These are phyloP conservation scores for Ocimum tenuiflorum DNA, from an alignment of 257 asterid genomes.

Conservation along the genomic window DNA sequence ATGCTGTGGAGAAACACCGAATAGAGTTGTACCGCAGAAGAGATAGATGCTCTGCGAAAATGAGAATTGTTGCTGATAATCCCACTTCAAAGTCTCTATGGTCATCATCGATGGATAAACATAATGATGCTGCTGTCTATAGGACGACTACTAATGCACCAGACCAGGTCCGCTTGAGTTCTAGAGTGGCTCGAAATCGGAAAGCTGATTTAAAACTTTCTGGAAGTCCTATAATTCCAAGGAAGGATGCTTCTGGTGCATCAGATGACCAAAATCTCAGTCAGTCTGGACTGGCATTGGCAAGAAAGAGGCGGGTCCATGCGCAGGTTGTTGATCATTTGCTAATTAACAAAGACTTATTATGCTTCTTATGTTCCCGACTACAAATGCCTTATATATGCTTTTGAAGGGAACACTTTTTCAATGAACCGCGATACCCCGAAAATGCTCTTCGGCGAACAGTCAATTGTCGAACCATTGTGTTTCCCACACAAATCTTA, in stretches of 20 bases:
- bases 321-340: constrained; percentile 56
- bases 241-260: constrained; percentile 44
- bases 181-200: constrained; percentile 31
- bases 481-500: not conserved
- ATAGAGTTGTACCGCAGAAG: constrained; percentile 58
- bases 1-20: constrained; percentile 71
- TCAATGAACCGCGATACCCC: not conserved
- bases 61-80: constrained; percentile 43
- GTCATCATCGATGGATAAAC: constrained; percentile 44
- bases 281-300: constrained; percentile 51
- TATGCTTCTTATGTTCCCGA: not conserved
- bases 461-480: not conserved
- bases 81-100: constrained; percentile 35
- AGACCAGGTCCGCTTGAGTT: constrained; percentile 34
- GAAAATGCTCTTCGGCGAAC: not conserved
- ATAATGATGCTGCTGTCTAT: constrained; percentile 25
- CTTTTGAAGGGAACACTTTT: not conserved
- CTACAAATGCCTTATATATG: not conserved
- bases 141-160: constrained; percentile 34
- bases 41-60: constrained; percentile 53
- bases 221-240: constrained; percentile 31
- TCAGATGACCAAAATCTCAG: constrained; percentile 45
- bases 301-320: constrained; percentile 67
- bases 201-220: constrained; percentile 48
- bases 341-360: not conserved